Evolutionary conservation across 1,139 yeast species (phyloP), one percentile per base, ranked within the genome.

Genomic region (Hemisphaericaspora xylofermentans): DNA sequence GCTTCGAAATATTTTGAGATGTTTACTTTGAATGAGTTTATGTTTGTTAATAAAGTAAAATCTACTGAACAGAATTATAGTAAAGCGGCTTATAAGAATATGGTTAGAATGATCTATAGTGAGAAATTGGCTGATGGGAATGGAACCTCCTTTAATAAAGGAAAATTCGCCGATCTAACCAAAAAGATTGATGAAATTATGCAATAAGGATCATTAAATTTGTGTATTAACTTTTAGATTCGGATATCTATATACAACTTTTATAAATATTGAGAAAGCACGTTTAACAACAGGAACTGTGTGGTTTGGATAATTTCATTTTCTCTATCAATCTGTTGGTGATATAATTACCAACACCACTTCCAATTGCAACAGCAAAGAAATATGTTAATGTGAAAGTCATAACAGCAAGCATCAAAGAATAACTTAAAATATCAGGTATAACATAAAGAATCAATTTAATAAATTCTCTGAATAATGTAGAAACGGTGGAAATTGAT

Each of bases 391-490:
- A 53, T 8, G 83, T 75, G 56, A 68, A 84, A 26, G 85, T 70
- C 94, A 85, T 85, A 9, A 84, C 85, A 12, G 82, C 89, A 66
- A 85, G 73, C 94, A 85, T 85, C 52, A 85, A 63, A 31, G 82
- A 80, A 56, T 81, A 84, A 8, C 84, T 82, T 38, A 85, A 58
- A 68, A 84, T 67, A 25, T 85, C 85, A 3, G 86, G 78, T 19
- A 79, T 57, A 44, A 85, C 80, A 16, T 81, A 74, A 35, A 84
- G 53, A 0, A 71, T 40, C 18, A 82, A 60, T 51, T 91, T 67
- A 12, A 82, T 68, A 8, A 70, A 43, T 58, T 84, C 87, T 56
- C 85, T 57, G 30, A 70, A 64, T 35, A 78, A 58, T 1, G 48
- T 47, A 12, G 63, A 52, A 4, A 62, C 64, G 21, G 52, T 30